phyloP scores from a whole-genome alignment of 768 basidiomycete species.

The Termitomyces eurrhizus region DNA sequence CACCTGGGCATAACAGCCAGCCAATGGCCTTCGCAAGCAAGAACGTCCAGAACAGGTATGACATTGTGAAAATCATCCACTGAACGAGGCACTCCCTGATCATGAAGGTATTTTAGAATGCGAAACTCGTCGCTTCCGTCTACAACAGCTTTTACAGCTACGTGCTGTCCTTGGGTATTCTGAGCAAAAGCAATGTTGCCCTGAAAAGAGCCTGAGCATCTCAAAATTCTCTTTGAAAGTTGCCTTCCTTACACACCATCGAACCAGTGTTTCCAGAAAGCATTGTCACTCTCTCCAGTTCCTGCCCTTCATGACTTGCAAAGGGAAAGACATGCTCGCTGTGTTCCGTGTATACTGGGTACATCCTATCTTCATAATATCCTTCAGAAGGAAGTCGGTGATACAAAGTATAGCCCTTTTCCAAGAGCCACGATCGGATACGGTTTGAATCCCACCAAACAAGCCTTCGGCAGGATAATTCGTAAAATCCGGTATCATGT shows the following conservation, averaged over 20 bases:
- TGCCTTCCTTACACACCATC: too few relatives aligned
- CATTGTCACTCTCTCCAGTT: neutral
- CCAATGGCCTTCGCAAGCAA: too few relatives aligned
- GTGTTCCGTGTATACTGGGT: neutral
- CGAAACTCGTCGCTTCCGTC: neutral
- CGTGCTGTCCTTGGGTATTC: neutral
- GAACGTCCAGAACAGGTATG: too few relatives aligned
- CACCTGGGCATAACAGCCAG: conserved; percentile 24
- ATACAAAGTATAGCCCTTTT: neutral
- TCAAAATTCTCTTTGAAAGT: too few relatives aligned
- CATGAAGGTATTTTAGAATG: neutral
- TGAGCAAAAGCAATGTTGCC: neutral
- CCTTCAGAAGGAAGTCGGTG: neutral
- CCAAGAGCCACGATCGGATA: too few relatives aligned
- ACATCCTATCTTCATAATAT: neutral
- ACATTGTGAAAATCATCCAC: too few relatives aligned
- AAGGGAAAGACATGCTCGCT: conserved; percentile 2
- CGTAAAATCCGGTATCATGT: too few relatives aligned
- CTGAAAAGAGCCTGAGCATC: neutral
- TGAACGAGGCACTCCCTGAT: neutral
- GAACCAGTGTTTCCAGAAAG: neutral
- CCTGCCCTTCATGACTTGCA: neutral
- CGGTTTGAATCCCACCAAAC: too few relatives aligned
- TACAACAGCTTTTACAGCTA: neutral
- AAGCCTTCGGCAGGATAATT: too few relatives aligned